phyloP scores from a whole-genome alignment of 208 protist species.

The Zelonia costaricensis region DNA sequence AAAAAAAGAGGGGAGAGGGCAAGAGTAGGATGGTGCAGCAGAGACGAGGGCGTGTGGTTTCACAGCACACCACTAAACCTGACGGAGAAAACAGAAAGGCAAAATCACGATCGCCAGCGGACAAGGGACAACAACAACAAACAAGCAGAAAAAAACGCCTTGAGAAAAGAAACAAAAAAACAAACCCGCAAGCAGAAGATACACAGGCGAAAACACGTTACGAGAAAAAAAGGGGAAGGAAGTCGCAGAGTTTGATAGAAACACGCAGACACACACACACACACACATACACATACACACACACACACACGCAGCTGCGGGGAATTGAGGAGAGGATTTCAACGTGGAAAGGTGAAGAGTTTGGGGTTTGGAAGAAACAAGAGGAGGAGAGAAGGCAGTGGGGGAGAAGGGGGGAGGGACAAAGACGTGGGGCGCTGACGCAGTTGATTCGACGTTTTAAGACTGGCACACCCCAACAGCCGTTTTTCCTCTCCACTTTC shows the following conservation, averaged over 20 bases:
- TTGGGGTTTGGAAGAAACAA: no score
- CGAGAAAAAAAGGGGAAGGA: background rate
- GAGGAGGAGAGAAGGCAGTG: background rate
- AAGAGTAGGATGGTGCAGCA: no score
- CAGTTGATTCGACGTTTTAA: no score
- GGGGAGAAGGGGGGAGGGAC: no score
- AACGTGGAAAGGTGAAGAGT: no score
- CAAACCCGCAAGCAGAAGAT: background rate
- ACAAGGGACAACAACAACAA: background rate
- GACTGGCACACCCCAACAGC: no score
- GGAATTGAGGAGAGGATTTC: no score
- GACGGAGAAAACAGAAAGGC: background rate
- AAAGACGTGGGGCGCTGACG: no score
- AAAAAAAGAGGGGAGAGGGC: background rate
- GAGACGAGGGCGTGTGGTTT: no score
- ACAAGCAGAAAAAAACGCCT: constrained; percentile 8
- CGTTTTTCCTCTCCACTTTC: no score
- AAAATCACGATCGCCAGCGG: no score
- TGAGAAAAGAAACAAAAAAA: constrained; percentile 17
- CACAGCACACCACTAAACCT: background rate
- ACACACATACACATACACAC: background rate
- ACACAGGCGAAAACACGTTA: constrained; percentile 6
- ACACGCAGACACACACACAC: constrained; percentile 1
- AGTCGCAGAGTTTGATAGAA: background rate
- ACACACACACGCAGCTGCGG: no score